Evolutionary conservation across 441 rosid genomes (phyloP).

Genomic region (Adansonia rubrostipa): DNA sequence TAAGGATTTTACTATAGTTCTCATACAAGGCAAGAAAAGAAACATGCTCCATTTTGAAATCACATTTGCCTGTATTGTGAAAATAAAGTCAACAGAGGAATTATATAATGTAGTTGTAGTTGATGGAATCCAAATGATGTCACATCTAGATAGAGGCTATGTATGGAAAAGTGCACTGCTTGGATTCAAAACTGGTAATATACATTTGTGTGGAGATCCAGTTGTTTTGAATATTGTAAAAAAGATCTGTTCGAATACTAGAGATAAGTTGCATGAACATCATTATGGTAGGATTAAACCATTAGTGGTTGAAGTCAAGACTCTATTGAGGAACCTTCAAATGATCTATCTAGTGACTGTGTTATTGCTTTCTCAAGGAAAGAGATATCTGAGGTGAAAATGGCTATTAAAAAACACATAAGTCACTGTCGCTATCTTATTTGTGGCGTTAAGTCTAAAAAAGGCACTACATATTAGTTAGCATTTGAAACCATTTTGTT

Average conservation of each 20-base stretch:
- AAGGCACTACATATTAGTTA: constrained; percentile 15
- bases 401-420: constrained; percentile 84
- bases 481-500: too few relatives aligned
- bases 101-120: constrained; percentile 86
- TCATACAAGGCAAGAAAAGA: constrained; percentile 86
- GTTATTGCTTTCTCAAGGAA: constrained; percentile 92
- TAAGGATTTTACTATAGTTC: constrained; percentile 85
- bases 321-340: constrained; percentile 76
- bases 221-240: constrained; percentile 80
- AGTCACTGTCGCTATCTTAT: constrained; percentile 90
- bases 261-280: constrained; percentile 80
- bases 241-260: constrained; percentile 81
- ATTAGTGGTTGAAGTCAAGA: constrained; percentile 87
- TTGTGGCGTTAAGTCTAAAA: constrained; percentile 57
- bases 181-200: constrained; percentile 89
- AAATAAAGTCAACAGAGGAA: constrained; percentile 82
- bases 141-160: constrained; percentile 72
- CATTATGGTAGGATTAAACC: constrained; percentile 89
- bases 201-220: constrained; percentile 95
- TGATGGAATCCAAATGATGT: constrained; percentile 94
- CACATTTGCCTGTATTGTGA: constrained; percentile 88
- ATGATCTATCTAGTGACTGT: constrained; percentile 83
- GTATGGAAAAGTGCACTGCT: constrained; percentile 94
- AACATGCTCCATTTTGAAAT: constrained; percentile 68
- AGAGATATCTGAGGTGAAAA: constrained; percentile 90